Evolutionary conservation across 2,329 filamentous ascomycete genomes (phyloP).

Genomic region (Aspergillus puulaauensis): DNA sequence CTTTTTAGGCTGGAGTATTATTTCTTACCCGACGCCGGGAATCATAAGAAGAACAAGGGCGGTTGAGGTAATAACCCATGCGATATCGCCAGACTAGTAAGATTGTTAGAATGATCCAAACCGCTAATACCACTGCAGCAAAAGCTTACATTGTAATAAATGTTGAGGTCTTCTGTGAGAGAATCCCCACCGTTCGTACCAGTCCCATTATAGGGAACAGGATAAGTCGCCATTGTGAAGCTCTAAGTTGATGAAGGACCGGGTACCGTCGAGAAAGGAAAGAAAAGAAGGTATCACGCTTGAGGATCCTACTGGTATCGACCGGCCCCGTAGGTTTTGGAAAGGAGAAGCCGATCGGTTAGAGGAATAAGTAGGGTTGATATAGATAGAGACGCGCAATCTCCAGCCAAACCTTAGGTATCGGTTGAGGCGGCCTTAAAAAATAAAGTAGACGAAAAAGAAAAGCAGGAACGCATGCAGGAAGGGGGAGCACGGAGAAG

Average conservation of each 20-base stretch:
- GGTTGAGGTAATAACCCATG: constrained; percentile 74
- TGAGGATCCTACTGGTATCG: constrained; percentile 8
- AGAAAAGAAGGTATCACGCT: constrained; percentile 13
- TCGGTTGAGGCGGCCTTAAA: not conserved
- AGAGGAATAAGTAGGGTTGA: not conserved
- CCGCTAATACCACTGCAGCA: no score
- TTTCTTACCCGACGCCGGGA: constrained; percentile 72
- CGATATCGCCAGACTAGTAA: constrained; percentile 71
- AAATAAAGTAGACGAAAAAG: constrained; percentile 9
- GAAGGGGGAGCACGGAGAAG: constrained; percentile 8
- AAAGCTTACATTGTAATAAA: constrained; percentile 66
- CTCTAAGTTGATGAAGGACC: not conserved
- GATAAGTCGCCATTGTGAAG: constrained; percentile 34
- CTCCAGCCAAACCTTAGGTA: not conserved
- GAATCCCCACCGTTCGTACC: constrained; percentile 60
- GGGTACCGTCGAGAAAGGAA: constrained; percentile 8
- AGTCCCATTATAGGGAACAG: constrained; percentile 60
- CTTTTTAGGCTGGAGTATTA: not conserved
- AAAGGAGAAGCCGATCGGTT: not conserved
- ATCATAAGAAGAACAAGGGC: constrained; percentile 90
- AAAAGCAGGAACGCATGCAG: constrained; percentile 5
- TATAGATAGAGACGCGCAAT: constrained; percentile 6
- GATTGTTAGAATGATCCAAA: not conserved
- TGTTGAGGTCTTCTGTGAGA: constrained; percentile 70
- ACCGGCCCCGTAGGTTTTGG: constrained; percentile 2